A percentile compares a stretch with the other conserved stretches of the same genome.
These are phyloP conservation scores for Umbelopsis sp. DNA, from an alignment of 371 early-diverging fungal genomes.

Conservation along the genomic window DNA sequence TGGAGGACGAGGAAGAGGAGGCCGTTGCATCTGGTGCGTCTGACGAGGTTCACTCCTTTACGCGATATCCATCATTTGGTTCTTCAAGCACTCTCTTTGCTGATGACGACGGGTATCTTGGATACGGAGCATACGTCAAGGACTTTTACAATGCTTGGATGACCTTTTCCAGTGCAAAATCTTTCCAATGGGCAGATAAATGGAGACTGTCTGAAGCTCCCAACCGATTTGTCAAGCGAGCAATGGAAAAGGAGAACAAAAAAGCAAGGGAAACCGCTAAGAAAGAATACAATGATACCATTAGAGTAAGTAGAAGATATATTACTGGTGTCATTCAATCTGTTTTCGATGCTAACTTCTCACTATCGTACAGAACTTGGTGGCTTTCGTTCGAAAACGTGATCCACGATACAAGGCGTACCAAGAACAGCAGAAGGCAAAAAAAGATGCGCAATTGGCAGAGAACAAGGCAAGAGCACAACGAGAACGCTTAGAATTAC, in stretches of 20 bases:
- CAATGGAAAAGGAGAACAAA: constrained; percentile 93
- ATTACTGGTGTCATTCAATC: background rate
- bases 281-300: constrained; percentile 85
- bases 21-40: constrained; percentile 46
- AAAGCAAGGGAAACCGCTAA: constrained; percentile 83
- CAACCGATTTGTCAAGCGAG: constrained; percentile 77
- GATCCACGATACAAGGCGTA: constrained; percentile 77
- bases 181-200: constrained; percentile 91
- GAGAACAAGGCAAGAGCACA: constrained; percentile 58
- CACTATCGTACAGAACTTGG: constrained; percentile 41
- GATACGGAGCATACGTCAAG: constrained; percentile 45
- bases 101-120: constrained; percentile 39
- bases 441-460: constrained; percentile 52
- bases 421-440: constrained; percentile 53
- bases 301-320: constrained; percentile 52
- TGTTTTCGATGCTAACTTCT: background rate
- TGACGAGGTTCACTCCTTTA: constrained; percentile 38
- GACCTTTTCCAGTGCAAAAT: constrained; percentile 76
- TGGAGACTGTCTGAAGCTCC: constrained; percentile 82
- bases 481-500: constrained; percentile 54
- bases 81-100: constrained; percentile 54
- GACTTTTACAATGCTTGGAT: constrained; percentile 83
- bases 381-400: constrained; percentile 67
- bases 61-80: constrained; percentile 64
- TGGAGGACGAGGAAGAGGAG: constrained; percentile 82